Percentiles rank a stretch among this genome's conserved stretches.
These are phyloP conservation scores for Camellia japonica DNA, from an alignment of 148 eudicot genomes.

Conservation along the genomic window DNA sequence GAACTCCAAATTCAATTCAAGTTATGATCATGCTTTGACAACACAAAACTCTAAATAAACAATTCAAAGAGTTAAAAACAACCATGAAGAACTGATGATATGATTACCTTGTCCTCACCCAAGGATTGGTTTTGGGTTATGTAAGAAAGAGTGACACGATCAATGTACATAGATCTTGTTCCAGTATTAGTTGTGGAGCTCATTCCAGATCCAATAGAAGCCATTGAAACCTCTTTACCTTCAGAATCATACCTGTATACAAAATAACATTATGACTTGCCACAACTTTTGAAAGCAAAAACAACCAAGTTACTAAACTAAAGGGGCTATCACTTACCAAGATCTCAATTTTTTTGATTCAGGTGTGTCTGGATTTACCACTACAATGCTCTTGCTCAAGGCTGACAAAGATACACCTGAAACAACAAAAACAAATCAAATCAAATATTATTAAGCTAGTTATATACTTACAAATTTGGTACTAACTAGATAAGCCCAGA, in stretches of 20 bases:
- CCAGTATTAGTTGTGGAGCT: conserved; percentile 50
- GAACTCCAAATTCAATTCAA: neutral
- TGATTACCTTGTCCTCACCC: conserved; percentile 84
- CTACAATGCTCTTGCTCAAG: conserved; percentile 64
- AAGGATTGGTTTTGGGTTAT: conserved; percentile 63
- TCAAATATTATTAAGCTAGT: too few relatives aligned
- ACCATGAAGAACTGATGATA: neutral
- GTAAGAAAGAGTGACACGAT: conserved; percentile 62
- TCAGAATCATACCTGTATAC: conserved; percentile 74
- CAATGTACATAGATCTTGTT: conserved; percentile 62
- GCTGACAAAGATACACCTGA: conserved; percentile 91
- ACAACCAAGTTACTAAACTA: neutral
- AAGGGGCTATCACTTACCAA: conserved; percentile 42
- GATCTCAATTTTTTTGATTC: conserved; percentile 71
- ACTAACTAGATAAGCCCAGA: neutral
- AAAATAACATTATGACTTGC: conserved; percentile 2
- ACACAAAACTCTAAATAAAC: neutral
- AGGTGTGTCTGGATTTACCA: conserved; percentile 75
- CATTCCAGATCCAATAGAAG: conserved; percentile 76
- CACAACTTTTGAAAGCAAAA: neutral
- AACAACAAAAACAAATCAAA: neutral
- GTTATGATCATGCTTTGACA: neutral
- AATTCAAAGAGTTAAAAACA: neutral
- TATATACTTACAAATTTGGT: neutral
- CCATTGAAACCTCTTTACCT: conserved; percentile 85